A percentile compares a stretch with the other conserved stretches of the same genome.
Evolutionary conservation across 2,329 filamentous ascomycete species (phyloP).

Genomic region (Xylariales sp.): DNA sequence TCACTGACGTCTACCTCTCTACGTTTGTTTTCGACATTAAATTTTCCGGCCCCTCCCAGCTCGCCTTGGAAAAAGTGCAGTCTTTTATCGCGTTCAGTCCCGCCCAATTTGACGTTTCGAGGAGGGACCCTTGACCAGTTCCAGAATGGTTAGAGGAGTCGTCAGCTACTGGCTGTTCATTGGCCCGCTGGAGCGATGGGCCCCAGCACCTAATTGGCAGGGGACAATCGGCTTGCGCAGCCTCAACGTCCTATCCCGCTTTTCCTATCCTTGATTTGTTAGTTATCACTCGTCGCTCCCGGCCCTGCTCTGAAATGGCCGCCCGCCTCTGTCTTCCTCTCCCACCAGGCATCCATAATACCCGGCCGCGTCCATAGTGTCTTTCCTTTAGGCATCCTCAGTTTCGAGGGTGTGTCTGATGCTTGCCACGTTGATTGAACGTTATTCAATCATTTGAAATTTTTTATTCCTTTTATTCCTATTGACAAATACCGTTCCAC

Average conservation of each 20-base stretch:
- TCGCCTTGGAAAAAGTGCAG: no score
- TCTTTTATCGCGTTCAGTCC: constrained; percentile 4
- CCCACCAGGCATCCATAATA: constrained; percentile 12
- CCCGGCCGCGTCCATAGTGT: constrained; percentile 9
- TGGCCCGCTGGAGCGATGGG: constrained; percentile 12
- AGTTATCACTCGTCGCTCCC: constrained; percentile 9
- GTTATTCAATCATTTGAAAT: constrained; percentile 8
- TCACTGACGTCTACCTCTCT: no score
- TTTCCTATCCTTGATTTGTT: constrained; percentile 11
- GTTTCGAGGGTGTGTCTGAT: constrained; percentile 7
- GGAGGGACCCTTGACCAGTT: constrained; percentile 5
- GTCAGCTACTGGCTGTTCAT: constrained; percentile 23
- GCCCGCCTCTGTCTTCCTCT: constrained; percentile 1
- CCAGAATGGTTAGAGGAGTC: constrained; percentile 21
- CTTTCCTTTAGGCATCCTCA: background rate
- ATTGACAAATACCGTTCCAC: constrained; percentile 2
- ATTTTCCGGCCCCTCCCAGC: no score
- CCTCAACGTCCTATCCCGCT: constrained; percentile 11
- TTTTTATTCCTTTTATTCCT: constrained; percentile 4
- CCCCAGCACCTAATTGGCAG: constrained; percentile 12
- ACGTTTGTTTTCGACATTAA: no score
- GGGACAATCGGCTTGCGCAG: constrained; percentile 15
- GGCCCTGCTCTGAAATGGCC: constrained; percentile 16
- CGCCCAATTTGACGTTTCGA: constrained; percentile 1
- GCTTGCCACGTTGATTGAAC: constrained; percentile 9